Conservation (phyloP, 1,284 basidiomycete genomes). For the Takashimella tepidaria region DNA sequence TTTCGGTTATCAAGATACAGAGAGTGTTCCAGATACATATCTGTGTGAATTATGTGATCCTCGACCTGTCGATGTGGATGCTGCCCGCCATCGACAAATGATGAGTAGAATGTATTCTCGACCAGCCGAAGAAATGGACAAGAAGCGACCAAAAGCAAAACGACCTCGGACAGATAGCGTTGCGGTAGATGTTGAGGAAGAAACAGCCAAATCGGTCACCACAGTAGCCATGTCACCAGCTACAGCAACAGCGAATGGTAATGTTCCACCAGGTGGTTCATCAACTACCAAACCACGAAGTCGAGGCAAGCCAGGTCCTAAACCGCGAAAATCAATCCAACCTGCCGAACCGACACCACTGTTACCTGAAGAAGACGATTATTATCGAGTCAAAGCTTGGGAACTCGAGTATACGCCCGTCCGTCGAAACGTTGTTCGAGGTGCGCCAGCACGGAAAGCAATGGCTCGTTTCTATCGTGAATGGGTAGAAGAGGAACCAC, state of each 20-base stretch:
- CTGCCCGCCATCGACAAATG: slow-evolving; percentile 27
- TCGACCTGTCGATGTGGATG: slow-evolving; percentile 30
- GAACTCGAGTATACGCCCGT: slow-evolving; percentile 45
- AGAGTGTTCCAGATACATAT: slow-evolving; percentile 62
- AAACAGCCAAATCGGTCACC: neutral
- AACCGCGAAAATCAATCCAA: slow-evolving; percentile 8
- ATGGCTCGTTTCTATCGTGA: slow-evolving; percentile 35
- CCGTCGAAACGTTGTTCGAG: slow-evolving; percentile 38
- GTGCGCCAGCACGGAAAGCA: slow-evolving; percentile 23
- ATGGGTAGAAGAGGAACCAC: slow-evolving; percentile 35
- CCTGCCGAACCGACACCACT: slow-evolving; percentile 14
- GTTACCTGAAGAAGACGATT: slow-evolving; percentile 38
- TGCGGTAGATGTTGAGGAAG: neutral
- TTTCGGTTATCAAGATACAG: slow-evolving; percentile 63
- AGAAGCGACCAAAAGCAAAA: slow-evolving; percentile 14
- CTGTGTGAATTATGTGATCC: slow-evolving; percentile 46
- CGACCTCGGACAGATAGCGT: slow-evolving; percentile 10
- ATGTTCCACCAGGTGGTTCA: no score
- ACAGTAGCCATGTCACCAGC: slow-evolving; percentile 11
- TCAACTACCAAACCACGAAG: neutral
- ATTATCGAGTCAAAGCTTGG: slow-evolving; percentile 39
- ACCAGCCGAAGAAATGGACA: slow-evolving; percentile 3
- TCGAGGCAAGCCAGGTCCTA: slow-evolving; percentile 18
- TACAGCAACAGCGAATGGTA: neutral
- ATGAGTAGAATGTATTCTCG: neutral